phyloP scores from a whole-genome alignment of 148 eudicot genomes.

The Diospyros lotus region DNA sequence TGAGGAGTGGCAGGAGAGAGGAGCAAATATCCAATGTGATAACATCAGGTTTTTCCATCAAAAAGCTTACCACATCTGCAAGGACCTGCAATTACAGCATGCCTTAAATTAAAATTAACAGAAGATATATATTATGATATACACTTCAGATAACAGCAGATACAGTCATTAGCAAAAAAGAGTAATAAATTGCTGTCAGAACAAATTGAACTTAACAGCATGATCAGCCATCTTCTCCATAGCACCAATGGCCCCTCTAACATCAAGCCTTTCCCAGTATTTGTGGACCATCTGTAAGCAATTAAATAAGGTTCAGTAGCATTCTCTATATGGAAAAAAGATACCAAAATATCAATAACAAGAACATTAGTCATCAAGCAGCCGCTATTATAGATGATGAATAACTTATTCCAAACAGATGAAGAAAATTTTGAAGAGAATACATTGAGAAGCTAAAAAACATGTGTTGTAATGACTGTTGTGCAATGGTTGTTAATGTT shows the following conservation, averaged over 20 bases:
- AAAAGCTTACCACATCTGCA: conserved; percentile 72
- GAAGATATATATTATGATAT: not conserved
- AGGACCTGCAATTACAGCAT: conserved; percentile 56
- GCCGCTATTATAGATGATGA: not conserved
- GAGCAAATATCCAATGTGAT: conserved; percentile 84
- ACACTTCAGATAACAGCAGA: not conserved
- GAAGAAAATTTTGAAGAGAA: not conserved
- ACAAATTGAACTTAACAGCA: conserved; percentile 55
- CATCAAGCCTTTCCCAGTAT: conserved; percentile 85
- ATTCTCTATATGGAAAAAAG: not conserved
- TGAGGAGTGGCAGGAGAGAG: conserved; percentile 70
- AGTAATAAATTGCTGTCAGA: not conserved
- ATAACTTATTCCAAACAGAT: not conserved
- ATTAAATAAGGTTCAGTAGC: conserved; percentile 12
- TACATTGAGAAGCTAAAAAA: not conserved
- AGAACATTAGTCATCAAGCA: not conserved
- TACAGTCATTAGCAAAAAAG: not conserved
- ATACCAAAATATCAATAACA: not conserved
- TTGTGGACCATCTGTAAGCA: conserved; percentile 59
- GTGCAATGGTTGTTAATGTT: not conserved
- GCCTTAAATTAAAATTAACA: not conserved
- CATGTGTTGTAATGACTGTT: not conserved
- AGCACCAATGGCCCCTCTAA: conserved; percentile 77
- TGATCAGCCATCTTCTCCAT: conserved; percentile 87
- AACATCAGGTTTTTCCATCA: conserved; percentile 69